These are phyloP conservation scores for Pestalotiopsis sp. DNA, from an alignment of 2,329 filamentous ascomycete species.

Conservation along the genomic window DNA sequence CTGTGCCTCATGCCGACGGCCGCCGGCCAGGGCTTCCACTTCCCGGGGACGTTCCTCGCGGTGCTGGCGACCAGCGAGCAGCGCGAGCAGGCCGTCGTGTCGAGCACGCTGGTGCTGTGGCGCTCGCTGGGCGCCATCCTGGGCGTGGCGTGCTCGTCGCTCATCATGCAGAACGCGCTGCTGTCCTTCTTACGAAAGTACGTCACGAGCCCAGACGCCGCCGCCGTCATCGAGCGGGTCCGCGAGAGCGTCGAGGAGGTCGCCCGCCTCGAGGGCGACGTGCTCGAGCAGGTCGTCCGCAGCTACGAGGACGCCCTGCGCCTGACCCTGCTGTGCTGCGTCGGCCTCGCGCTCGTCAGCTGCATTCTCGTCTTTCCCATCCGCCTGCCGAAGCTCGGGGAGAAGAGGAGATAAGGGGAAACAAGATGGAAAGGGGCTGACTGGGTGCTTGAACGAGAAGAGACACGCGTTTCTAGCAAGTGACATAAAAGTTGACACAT, in stretches of 20 bases:
- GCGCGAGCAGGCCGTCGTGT: conserved; percentile 68
- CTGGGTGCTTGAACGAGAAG: background rate
- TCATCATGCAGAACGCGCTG: conserved; percentile 75
- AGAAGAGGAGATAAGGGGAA: conserved; percentile 35
- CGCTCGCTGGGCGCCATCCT: conserved; percentile 72
- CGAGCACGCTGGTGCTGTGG: conserved; percentile 73
- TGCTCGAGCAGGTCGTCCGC: conserved; percentile 56
- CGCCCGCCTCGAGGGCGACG: conserved; percentile 34
- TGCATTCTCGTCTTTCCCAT: conserved; percentile 53
- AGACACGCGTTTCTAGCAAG: background rate
- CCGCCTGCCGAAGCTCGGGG: conserved; percentile 55
- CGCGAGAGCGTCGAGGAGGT: conserved; percentile 60
- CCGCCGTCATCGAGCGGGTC: conserved; percentile 54
- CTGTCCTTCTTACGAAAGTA: conserved; percentile 58
- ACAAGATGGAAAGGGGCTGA: background rate
- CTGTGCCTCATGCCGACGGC: conserved; percentile 59
- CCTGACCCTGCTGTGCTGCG: conserved; percentile 47
- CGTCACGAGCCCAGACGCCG: conserved; percentile 52
- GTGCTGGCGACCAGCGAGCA: conserved; percentile 63
- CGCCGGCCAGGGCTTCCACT: conserved; percentile 66
- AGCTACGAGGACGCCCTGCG: conserved; percentile 57
- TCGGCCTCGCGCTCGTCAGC: conserved; percentile 50
- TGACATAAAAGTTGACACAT: too few species aligned
- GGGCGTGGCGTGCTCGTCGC: conserved; percentile 72
- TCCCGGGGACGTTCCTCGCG: conserved; percentile 66